Base-by-base conservation (phyloP, 73 alveolate genomes). In the Urostyla sp. region DNA sequence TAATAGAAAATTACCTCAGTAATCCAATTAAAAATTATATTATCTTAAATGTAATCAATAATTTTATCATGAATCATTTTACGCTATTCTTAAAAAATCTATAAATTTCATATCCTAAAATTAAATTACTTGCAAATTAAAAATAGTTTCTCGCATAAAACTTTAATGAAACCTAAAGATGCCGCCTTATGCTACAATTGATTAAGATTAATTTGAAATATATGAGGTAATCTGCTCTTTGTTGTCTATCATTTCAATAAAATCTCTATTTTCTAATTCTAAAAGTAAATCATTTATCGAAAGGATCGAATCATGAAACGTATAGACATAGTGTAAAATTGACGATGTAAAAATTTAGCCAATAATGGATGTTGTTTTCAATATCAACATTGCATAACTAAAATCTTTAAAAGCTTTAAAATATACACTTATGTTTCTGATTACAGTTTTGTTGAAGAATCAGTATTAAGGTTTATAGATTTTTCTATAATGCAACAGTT, bases 291-390 rank as follows among this genome's bases (percentile, higher is more conserved):
- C 80, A 1, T 60, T 4, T 15, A 51, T 60, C 6, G 51, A 72
- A 11, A 15, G 18, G 15, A 45, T 72, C 27, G 37, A 78, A 21
- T 72, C 61, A 34, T 40, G 54, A 20, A 75, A 32, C 0, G 85
- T 83, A 61, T 38, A 57, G 18, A 74, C 61, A 18, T 37, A 26
- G 4, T 52, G 51, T 4, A 84, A 31, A 40, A 75, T 49, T 11
- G 31, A 31, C 45, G 60, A 35, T 20, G 84, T 84, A 60, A 84
- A 84, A 11, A 35, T 54, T 16, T 84, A 87, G 24, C 92, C 92
- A 36, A 56, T 67, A 0, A 75, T 85, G n/a, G 87, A 49, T 1
- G 87, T 88, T 8, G 88, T 83, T 37, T 84, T 84, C 38, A 84
- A 28, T 20, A 84, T 27, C 44, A 40, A 43, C 16, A 31, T 40